A percentile compares a stretch with the other conserved stretches of the same genome.
These are phyloP conservation scores for Diplosphaera chodatii DNA, from an alignment of 139 green algal species.

Conservation along the genomic window DNA sequence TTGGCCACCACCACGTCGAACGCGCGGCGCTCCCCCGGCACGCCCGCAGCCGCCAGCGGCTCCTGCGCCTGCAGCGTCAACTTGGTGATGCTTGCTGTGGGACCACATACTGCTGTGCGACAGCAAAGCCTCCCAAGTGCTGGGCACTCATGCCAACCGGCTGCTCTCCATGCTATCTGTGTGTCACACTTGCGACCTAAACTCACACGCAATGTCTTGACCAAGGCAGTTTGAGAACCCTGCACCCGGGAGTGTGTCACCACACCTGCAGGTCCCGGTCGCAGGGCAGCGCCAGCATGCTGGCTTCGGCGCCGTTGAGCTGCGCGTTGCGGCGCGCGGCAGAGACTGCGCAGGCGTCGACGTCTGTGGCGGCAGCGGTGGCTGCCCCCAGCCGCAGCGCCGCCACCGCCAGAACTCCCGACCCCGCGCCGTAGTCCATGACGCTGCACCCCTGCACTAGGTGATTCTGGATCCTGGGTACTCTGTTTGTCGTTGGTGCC, in stretches of 20 bases:
- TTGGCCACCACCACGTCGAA: constrained; percentile 77
- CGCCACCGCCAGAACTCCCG: constrained; percentile 71
- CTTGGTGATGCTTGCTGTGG: too few relatives aligned
- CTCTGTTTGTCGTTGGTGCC: not conserved
- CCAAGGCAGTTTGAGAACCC: too few relatives aligned
- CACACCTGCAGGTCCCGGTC: constrained; percentile 17
- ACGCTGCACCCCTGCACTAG: constrained; percentile 26
- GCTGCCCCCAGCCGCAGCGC: constrained; percentile 58
- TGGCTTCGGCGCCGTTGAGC: constrained; percentile 51
- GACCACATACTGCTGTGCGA: too few relatives aligned
- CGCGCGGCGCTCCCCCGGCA: not conserved
- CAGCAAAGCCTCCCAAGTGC: too few relatives aligned
- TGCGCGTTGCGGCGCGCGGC: constrained; percentile 54
- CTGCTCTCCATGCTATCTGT: too few relatives aligned
- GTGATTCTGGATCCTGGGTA: not conserved
- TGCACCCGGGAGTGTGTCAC: constrained; percentile 17
- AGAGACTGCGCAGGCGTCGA: constrained; percentile 60
- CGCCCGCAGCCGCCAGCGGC: not conserved
- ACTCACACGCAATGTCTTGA: too few relatives aligned
- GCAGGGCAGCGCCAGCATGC: constrained; percentile 23
- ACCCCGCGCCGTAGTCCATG: constrained; percentile 70
- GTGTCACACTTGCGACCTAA: too few relatives aligned
- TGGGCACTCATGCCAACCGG: too few relatives aligned
- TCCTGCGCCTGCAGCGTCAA: constrained; percentile 1
- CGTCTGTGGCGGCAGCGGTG: constrained; percentile 64